A percentile compares a stretch with the other conserved stretches of the same genome.
These are phyloP conservation scores for Naganishia kalamii DNA, from an alignment of 768 basidiomycete species.

Conservation along the genomic window DNA sequence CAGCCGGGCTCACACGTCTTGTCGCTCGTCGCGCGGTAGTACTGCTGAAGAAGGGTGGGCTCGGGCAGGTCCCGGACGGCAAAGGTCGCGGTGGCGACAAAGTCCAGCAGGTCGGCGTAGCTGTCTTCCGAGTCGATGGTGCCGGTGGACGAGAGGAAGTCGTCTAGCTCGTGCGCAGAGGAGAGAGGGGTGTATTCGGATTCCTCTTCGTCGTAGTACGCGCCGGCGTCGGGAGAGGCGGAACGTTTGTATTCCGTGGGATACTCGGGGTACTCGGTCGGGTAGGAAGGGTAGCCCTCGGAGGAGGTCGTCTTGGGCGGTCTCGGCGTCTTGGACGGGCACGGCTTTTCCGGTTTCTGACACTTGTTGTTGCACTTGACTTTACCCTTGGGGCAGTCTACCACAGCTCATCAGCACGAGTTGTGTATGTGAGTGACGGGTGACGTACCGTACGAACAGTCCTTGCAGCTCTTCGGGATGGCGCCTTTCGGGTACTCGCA, in stretches of 20 bases:
- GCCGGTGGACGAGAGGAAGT: neutral
- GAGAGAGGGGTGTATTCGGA: neutral
- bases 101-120: neutral
- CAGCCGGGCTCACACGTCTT: neutral
- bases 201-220: neutral
- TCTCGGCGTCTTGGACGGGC: neutral
- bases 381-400: constrained; percentile 10
- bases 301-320: neutral
- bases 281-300: neutral
- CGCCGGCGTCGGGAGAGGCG: neutral
- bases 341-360: neutral
- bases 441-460: constrained; percentile 8
- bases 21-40: neutral
- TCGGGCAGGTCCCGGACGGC: constrained; percentile 5
- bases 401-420: neutral
- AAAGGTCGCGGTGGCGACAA: neutral
- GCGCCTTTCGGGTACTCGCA: constrained; percentile 1
- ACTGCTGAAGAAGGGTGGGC: constrained; percentile 12
- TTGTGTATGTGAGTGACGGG: neutral
- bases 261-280: neutral
- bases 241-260: neutral
- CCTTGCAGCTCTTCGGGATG: constrained; percentile 5
- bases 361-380: constrained; percentile 2
- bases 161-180: neutral
- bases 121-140: too few relatives aligned